These are phyloP conservation scores for Pseudogymnoascus sp. DNA, from an alignment of 2,329 filamentous ascomycete species.

Conservation along the genomic window DNA sequence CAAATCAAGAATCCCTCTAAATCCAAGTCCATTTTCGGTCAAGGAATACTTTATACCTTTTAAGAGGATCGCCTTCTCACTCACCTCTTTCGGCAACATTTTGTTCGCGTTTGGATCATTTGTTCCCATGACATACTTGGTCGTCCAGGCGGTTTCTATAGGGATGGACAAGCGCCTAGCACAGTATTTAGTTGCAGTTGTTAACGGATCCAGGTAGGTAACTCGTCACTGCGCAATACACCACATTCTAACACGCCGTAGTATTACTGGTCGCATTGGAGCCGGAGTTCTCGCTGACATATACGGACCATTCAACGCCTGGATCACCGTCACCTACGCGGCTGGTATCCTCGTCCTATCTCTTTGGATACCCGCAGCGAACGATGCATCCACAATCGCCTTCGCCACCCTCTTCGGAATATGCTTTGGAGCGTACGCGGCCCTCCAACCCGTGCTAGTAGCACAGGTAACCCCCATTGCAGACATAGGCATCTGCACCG, in stretches of 20 bases:
- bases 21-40: constrained; percentile 21
- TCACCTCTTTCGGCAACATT: constrained; percentile 30
- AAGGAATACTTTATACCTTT: constrained; percentile 28
- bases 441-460: constrained; percentile 51
- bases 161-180: constrained; percentile 39
- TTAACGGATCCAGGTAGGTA: constrained; percentile 36
- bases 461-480: constrained; percentile 60
- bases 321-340: constrained; percentile 24
- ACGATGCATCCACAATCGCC: constrained; percentile 47
- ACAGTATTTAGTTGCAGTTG: constrained; percentile 41
- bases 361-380: constrained; percentile 40
- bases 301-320: constrained; percentile 40
- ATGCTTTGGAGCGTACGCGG: constrained; percentile 53
- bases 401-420: constrained; percentile 60
- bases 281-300: constrained; percentile 42
- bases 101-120: constrained; percentile 40
- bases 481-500: constrained; percentile 58
- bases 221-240: background rate
- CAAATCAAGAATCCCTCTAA: constrained; percentile 36
- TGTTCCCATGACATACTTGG: constrained; percentile 38
- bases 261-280: constrained; percentile 43
- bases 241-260: constrained; percentile 13
- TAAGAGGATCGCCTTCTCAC: constrained; percentile 26
- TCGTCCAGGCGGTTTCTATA: constrained; percentile 32
- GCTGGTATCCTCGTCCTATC: constrained; percentile 35